These are phyloP conservation scores for Haematococcus sp. DNA, from an alignment of 139 green algal genomes.

Conservation along the genomic window DNA sequence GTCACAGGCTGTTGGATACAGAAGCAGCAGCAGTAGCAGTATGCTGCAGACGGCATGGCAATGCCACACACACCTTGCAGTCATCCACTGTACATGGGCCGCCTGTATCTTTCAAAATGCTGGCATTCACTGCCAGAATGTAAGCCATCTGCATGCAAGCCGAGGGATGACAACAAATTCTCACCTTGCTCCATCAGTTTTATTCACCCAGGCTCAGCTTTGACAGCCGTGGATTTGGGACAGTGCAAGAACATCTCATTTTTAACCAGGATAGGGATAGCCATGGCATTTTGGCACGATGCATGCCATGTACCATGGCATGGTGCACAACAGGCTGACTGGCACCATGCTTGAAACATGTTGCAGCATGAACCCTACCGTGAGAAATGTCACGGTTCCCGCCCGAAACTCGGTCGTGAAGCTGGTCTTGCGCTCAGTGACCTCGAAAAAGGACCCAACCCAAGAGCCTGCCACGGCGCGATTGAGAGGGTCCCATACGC, in stretches of 20 bases:
- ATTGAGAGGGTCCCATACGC: too few species aligned
- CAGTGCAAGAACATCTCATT: too few species aligned
- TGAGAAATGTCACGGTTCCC: constrained; percentile 80
- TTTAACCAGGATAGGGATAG: too few species aligned
- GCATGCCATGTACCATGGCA: not conserved
- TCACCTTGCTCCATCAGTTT: not conserved
- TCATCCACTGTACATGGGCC: constrained; percentile 35
- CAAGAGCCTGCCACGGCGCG: too few species aligned
- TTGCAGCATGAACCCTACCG: constrained; percentile 18
- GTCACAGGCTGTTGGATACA: too few species aligned
- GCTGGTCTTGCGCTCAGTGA: constrained; percentile 30
- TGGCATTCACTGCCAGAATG: constrained; percentile 56
- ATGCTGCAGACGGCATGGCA: not conserved
- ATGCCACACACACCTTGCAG: constrained; percentile 38
- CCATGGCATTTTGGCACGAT: too few species aligned
- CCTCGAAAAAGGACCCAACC: too few species aligned
- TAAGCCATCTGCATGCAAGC: constrained; percentile 54
- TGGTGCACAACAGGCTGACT: not conserved
- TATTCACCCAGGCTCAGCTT: too few species aligned
- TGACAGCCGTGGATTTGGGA: too few species aligned
- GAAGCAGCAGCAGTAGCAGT: too few species aligned
- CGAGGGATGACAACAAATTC: not conserved
- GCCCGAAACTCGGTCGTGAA: constrained; percentile 67
- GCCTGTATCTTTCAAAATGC: constrained; percentile 23
- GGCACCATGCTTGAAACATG: not conserved